These are phyloP conservation scores for Claviceps sp. DNA, from an alignment of 2,329 filamentous ascomycete species.

Conservation along the genomic window DNA sequence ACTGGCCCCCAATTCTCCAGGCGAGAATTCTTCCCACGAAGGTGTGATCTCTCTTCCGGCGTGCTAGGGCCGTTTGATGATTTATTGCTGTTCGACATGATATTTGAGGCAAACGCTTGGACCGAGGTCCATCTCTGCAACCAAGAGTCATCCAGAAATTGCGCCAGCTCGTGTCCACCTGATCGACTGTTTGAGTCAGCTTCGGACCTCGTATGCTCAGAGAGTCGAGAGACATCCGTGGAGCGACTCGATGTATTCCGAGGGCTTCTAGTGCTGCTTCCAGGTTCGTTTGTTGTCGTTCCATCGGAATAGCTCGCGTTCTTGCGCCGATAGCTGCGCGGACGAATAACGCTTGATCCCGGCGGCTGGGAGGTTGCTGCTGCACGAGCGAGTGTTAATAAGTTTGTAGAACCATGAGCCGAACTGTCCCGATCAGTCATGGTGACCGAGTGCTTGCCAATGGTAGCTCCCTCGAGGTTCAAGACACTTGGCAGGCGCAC, in stretches of 20 bases:
- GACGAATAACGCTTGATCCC: slow-evolving; percentile 28
- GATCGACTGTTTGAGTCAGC: slow-evolving; percentile 16
- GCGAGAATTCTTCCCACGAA: slow-evolving; percentile 9
- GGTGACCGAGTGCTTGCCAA: slow-evolving; percentile 21
- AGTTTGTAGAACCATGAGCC: slow-evolving; percentile 20
- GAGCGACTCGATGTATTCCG: background rate
- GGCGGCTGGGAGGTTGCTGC: slow-evolving; percentile 28
- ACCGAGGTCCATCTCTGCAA: slow-evolving; percentile 42
- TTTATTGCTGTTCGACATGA: slow-evolving; percentile 18
- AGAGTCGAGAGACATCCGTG: background rate
- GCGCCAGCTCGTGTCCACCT: slow-evolving; percentile 23
- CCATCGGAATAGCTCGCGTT: slow-evolving; percentile 16
- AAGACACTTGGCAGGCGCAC: background rate
- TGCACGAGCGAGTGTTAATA: slow-evolving; percentile 33
- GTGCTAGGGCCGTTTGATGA: slow-evolving; percentile 1
- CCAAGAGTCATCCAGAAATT: slow-evolving; percentile 38
- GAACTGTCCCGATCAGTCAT: slow-evolving; percentile 23
- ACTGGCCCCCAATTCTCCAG: slow-evolving; percentile 34
- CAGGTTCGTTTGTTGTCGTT: slow-evolving; percentile 10
- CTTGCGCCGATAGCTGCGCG: slow-evolving; percentile 36
- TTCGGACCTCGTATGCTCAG: slow-evolving; percentile 5
- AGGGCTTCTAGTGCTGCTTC: background rate
- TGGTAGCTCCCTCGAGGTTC: slow-evolving; percentile 14
- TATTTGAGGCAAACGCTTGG: slow-evolving; percentile 37
- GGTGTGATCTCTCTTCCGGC: background rate